phyloP scores from a whole-genome alignment of 768 basidiomycete species.

The Leucosporidium yakuticum region DNA sequence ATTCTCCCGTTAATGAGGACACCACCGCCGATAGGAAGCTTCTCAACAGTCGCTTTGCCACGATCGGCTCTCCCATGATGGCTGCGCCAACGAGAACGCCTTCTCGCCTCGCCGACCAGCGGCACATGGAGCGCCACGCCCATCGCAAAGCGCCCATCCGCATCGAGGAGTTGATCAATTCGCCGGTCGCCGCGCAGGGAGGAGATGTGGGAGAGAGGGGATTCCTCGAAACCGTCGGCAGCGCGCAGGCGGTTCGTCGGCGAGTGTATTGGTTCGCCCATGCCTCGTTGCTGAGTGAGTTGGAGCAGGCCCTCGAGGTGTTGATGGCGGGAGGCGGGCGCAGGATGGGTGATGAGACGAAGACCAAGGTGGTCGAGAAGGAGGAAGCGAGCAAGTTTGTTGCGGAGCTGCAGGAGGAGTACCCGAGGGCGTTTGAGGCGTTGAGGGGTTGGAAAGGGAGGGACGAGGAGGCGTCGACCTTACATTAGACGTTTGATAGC shows the following conservation, averaged over 20 bases:
- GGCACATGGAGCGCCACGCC: not conserved
- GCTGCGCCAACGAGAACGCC: not conserved
- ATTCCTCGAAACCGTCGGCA: not conserved
- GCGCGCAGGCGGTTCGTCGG: not conserved
- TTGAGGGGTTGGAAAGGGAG: slow-evolving; percentile 3
- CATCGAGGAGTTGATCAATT: not conserved
- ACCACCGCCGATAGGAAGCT: not conserved
- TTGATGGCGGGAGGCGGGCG: not conserved
- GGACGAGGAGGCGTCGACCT: not conserved
- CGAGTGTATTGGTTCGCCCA: slow-evolving; percentile 14
- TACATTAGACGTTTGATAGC: too few relatives aligned
- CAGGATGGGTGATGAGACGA: not conserved
- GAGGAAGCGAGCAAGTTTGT: not conserved
- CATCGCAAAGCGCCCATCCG: not conserved
- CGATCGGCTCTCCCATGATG: not conserved
- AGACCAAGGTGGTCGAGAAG: not conserved
- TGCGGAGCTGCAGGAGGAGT: not conserved
- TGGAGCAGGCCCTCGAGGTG: slow-evolving; percentile 10
- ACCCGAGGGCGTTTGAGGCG: slow-evolving; percentile 20
- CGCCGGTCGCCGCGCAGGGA: not conserved
- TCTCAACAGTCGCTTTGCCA: too few relatives aligned
- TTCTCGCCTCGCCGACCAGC: not conserved
- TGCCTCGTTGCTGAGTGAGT: slow-evolving; percentile 13
- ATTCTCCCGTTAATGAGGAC: not conserved
- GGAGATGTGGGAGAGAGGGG: not conserved